phyloP scores from a whole-genome alignment of 202 grass and related monocot genomes.

The Zizania palustris region DNA sequence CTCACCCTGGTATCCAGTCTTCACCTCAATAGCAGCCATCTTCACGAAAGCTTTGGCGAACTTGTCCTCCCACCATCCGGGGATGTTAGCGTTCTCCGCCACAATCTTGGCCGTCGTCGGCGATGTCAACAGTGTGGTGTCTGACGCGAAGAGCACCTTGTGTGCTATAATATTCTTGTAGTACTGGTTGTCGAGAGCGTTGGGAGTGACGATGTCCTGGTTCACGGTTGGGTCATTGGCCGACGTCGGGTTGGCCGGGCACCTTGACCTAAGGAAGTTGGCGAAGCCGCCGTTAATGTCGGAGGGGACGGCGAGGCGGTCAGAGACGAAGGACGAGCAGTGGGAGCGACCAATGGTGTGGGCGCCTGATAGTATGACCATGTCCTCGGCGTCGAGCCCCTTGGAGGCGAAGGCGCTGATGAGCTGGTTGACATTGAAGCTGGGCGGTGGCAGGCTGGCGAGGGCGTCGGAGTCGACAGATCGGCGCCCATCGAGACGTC shows the following conservation, averaged over 20 bases:
- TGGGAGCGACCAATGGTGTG: constrained; percentile 64
- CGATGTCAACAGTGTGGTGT: constrained; percentile 36
- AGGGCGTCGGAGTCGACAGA: constrained; percentile 38
- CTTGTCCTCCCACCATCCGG: constrained; percentile 36
- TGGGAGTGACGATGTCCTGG: constrained; percentile 37
- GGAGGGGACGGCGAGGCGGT: constrained; percentile 40
- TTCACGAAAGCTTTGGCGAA: background rate
- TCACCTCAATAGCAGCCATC: constrained; percentile 19
- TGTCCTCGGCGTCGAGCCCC: constrained; percentile 46
- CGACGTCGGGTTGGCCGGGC: constrained; percentile 34
- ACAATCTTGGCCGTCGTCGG: constrained; percentile 32
- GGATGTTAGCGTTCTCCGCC: background rate
- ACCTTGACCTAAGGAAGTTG: constrained; percentile 33
- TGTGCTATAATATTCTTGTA: constrained; percentile 43
- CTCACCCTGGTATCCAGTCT: constrained; percentile 17
- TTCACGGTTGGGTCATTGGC: constrained; percentile 30
- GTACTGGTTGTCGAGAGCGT: constrained; percentile 50
- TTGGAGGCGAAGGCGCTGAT: constrained; percentile 28
- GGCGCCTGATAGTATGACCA: constrained; percentile 64
- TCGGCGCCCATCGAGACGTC: constrained; percentile 45
- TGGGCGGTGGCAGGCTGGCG: constrained; percentile 31
- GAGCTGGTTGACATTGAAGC: constrained; percentile 10
- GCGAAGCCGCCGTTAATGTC: constrained; percentile 46
- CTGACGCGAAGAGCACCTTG: constrained; percentile 46
- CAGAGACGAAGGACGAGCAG: constrained; percentile 56